phyloP scores from a whole-genome alignment of 2,329 filamentous ascomycete species.

The Zymoseptoria ardabiliae region DNA sequence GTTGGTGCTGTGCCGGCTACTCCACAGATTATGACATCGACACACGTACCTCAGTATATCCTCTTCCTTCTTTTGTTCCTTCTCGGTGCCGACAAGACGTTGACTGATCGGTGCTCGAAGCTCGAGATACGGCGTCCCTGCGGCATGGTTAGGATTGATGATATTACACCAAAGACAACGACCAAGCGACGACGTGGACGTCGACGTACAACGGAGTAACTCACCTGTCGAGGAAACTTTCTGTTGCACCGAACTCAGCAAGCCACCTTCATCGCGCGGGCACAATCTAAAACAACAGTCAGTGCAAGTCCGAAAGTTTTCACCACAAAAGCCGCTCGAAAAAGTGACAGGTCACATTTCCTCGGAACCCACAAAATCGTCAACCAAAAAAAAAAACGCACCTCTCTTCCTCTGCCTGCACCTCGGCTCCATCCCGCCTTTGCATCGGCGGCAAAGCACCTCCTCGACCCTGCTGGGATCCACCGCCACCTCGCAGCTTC shows the following conservation, averaged over 20 bases:
- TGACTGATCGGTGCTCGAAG: slow-evolving; percentile 9
- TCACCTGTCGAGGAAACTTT: slow-evolving; percentile 30
- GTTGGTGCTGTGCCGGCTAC: neutral
- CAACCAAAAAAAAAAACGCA: slow-evolving; percentile 6
- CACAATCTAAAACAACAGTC: neutral
- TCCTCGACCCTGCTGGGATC: neutral
- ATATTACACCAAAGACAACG: neutral
- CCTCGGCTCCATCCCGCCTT: slow-evolving; percentile 6
- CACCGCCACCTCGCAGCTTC: slow-evolving; percentile 8
- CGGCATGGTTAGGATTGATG: slow-evolving; percentile 6
- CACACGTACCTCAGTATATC: slow-evolving; percentile 15
- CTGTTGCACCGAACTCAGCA: slow-evolving; percentile 21
- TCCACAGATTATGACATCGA: neutral
- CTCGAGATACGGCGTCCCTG: slow-evolving; percentile 24
- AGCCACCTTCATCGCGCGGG: slow-evolving; percentile 26
- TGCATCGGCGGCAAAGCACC: neutral
- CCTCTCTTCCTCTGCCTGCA: slow-evolving; percentile 20
- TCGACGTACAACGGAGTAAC: neutral
- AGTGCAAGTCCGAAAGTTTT: slow-evolving; percentile 2
- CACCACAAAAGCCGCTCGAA: neutral
- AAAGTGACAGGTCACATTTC: slow-evolving; percentile 5
- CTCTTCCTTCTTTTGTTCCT: neutral
- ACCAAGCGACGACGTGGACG: neutral
- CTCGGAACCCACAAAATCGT: neutral
- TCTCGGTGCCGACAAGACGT: neutral